Conservation (phyloP, 768 basidiomycete genomes). For the Termitomyces eurrhizus region DNA sequence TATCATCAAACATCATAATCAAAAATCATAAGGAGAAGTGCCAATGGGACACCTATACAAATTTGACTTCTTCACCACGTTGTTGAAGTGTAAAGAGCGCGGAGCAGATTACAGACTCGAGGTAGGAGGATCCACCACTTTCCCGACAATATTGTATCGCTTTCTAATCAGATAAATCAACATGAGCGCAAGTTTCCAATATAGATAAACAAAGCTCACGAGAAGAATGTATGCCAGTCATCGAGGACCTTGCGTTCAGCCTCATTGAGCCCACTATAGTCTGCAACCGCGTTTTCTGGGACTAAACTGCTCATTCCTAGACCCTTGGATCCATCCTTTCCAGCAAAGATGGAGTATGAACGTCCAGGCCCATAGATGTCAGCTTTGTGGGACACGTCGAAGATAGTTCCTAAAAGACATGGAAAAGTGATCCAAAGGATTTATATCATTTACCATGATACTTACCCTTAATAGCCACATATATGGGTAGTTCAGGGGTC, state of each 20-base stretch:
- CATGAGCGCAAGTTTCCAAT: not conserved
- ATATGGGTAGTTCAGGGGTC: slow-evolving; percentile 66
- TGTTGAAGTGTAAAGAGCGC: not conserved
- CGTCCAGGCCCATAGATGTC: slow-evolving; percentile 87
- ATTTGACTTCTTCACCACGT: not conserved
- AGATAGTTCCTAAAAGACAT: slow-evolving; percentile 69
- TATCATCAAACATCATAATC: too few species aligned
- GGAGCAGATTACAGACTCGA: slow-evolving; percentile 9
- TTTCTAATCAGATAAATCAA: slow-evolving; percentile 42
- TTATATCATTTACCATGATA: not conserved
- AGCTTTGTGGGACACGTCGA: slow-evolving; percentile 81
- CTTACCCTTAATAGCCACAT: slow-evolving; percentile 89
- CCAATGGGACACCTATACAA: not conserved
- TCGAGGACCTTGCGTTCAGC: slow-evolving; percentile 76
- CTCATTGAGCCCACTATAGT: slow-evolving; percentile 73
- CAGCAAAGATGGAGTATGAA: slow-evolving; percentile 85
- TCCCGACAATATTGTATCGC: slow-evolving; percentile 86
- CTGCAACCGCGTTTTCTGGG: slow-evolving; percentile 79
- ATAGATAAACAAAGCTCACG: slow-evolving; percentile 44
- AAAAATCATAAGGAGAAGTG: not conserved
- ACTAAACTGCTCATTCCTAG: slow-evolving; percentile 89
- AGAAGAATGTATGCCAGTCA: slow-evolving; percentile 88
- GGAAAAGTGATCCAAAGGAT: not conserved
- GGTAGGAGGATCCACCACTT: slow-evolving; percentile 48
- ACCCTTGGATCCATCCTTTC: slow-evolving; percentile 88